Evolutionary conservation across 2,329 filamentous ascomycete genomes (phyloP).

Genomic region (Talaromyces sp.): DNA sequence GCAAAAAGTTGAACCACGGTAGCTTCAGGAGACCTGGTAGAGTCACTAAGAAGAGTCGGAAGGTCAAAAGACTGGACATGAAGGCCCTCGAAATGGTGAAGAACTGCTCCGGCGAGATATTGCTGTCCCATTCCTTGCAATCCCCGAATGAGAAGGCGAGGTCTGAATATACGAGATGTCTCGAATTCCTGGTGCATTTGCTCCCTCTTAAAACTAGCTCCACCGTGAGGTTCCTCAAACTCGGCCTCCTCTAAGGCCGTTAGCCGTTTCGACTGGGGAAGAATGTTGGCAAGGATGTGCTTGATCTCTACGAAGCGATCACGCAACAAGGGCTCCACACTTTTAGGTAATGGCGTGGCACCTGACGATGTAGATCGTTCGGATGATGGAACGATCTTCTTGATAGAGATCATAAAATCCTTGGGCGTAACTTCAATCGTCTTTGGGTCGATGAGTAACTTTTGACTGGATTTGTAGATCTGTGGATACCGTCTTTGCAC

Average conservation of each 20-base stretch:
- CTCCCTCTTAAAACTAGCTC: conserved; percentile 82
- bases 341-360: conserved; percentile 73
- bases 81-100: conserved; percentile 88
- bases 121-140: conserved; percentile 85
- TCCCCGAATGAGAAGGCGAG: conserved; percentile 80
- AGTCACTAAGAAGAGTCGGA: conserved; percentile 78
- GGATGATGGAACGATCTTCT: conserved; percentile 93
- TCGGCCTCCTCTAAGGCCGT: conserved; percentile 93
- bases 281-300: conserved; percentile 65
- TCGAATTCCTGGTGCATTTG: conserved; percentile 77
- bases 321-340: conserved; percentile 76
- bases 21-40: conserved; percentile 75
- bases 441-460: conserved; percentile 79
- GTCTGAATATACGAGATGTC: conserved; percentile 79
- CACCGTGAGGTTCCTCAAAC: conserved; percentile 78
- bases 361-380: conserved; percentile 83
- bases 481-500: conserved; percentile 95
- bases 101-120: conserved; percentile 78
- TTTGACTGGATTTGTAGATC: conserved; percentile 87
- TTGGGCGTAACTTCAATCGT: conserved; percentile 85
- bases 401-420: conserved; percentile 95
- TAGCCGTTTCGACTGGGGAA: conserved; percentile 80
- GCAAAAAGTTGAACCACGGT: conserved; percentile 87
- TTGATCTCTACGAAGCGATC: conserved; percentile 69
- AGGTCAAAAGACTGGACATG: conserved; percentile 95